Evolutionary conservation across 148 eudicot species (phyloP).

Genomic region (Rhododendron mucronatum): DNA sequence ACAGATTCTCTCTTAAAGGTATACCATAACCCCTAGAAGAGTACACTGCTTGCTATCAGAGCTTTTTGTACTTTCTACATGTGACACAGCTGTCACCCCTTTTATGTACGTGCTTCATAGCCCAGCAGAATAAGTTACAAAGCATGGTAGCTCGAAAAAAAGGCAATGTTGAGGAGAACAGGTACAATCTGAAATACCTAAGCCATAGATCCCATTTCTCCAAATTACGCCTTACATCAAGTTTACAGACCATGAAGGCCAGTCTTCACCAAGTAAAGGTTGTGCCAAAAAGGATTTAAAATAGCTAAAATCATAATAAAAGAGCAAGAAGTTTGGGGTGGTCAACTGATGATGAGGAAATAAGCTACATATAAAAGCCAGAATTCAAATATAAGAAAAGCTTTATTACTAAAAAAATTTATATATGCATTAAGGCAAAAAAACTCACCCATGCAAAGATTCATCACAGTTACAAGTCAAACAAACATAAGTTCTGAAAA

Average conservation of each 20-base stretch:
- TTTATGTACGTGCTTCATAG: too few relatives aligned
- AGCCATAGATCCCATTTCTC: background rate
- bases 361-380: background rate
- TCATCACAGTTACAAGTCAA: background rate
- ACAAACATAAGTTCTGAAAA: background rate
- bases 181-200: background rate
- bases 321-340: background rate
- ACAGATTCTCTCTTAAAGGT: background rate
- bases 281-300: background rate
- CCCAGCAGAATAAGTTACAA: too few relatives aligned
- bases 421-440: background rate
- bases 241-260: background rate
- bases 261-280: background rate
- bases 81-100: background rate
- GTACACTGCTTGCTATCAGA: background rate
- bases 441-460: background rate
- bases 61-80: background rate
- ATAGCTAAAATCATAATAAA: background rate
- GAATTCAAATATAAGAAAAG: background rate
- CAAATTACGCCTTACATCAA: background rate
- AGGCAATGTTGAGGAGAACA: background rate
- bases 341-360: background rate
- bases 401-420: background rate
- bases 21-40: background rate
- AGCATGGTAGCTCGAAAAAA: background rate